These are phyloP conservation scores for Cicer arietinum DNA, from an alignment of 306 rosid genomes.

Conservation along the genomic window DNA sequence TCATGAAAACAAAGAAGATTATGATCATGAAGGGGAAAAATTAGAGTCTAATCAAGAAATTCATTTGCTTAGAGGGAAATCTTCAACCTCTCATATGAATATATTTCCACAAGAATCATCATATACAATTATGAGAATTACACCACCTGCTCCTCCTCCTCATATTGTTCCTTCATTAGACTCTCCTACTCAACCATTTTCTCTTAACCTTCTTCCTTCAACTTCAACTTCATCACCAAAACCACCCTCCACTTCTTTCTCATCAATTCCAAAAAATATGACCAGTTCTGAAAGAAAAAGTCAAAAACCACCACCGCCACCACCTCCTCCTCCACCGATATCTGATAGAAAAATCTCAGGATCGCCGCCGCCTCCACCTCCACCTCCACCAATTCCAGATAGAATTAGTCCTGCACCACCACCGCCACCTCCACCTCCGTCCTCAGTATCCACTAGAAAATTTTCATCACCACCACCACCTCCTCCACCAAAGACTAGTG, in stretches of 20 bases:
- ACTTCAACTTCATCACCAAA: conserved; percentile 32
- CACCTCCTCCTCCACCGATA: conserved; percentile 38
- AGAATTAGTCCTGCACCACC: conserved; percentile 22
- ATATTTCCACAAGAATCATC: conserved; percentile 48
- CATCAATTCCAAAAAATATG: conserved; percentile 40
- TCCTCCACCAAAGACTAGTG: conserved; percentile 51
- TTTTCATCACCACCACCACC: conserved; percentile 48
- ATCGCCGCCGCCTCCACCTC: conserved; percentile 46
- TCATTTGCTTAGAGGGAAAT: conserved; percentile 80
- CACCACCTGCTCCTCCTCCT: conserved; percentile 48
- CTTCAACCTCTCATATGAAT: conserved; percentile 70
- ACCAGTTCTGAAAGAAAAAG: conserved; percentile 6
- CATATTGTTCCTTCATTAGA: conserved; percentile 37
- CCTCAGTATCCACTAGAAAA: conserved; percentile 38
- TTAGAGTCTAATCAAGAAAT: conserved; percentile 54
- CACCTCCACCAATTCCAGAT: conserved; percentile 42
- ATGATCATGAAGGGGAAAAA: conserved; percentile 39
- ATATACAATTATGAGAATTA: conserved; percentile 46
- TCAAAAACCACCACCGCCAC: conserved; percentile 27
- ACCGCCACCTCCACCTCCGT: conserved; percentile 44
- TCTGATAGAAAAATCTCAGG: background rate
- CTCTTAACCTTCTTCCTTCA: conserved; percentile 43
- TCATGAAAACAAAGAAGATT: background rate
- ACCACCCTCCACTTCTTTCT: conserved; percentile 46
- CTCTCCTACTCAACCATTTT: conserved; percentile 37